Base-by-base conservation (phyloP, 352 stramenopile genomes). In the Globisporangium splendens region DNA sequence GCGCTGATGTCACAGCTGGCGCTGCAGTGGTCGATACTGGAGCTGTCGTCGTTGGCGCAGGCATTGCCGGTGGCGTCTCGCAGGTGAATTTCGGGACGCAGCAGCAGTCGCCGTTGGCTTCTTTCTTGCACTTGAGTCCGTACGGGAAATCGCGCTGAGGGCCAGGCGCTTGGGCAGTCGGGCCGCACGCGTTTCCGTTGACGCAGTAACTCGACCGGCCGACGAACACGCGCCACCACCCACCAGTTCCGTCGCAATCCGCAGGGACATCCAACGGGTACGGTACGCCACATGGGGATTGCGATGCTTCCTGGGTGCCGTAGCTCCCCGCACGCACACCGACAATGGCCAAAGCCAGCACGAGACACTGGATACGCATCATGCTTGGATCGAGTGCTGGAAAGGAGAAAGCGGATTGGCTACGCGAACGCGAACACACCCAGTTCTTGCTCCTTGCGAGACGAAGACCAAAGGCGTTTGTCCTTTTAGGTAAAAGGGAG, bases 401-500 rank as follows among this genome's bases (percentile, higher is more conserved):
- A 18, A n/a, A 44, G 39, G n/a, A n/a, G n/a, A n/a, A 44, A 35
- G 28, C 24, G 10, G 28, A 8, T 42, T 53, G 33, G 17, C 7
- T 44, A 43, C 22, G 18, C 20, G 22, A 42, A 21, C 24, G 21
- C 14, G 8, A 42, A 20, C 38, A 17, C 13, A 35, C 5, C 11
- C 15, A 41, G 8, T 52, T 28, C 7, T 41, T 38, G 46, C 28
- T 20, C 41, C 49, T 42, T 42, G n/a, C n/a, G 50, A 43, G 49
- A 22, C 22, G 49, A 54, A 21, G 39, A 28, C 15, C 11, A 28
- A 46, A 46, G 39, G 17, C 14, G 50, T 22, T 8, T 21, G 50
- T 55, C 50, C 50, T 55, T 55, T 55, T 24, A 18, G 50, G 50
- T 18, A 55, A 55, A 55, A 55, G 33, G 33, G 50, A 20, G 50